Evolutionary conservation across 208 protist genomes (phyloP), one percentile per base, ranked within the genome.

Genomic region (Acanthamoeba castellanii): DNA sequence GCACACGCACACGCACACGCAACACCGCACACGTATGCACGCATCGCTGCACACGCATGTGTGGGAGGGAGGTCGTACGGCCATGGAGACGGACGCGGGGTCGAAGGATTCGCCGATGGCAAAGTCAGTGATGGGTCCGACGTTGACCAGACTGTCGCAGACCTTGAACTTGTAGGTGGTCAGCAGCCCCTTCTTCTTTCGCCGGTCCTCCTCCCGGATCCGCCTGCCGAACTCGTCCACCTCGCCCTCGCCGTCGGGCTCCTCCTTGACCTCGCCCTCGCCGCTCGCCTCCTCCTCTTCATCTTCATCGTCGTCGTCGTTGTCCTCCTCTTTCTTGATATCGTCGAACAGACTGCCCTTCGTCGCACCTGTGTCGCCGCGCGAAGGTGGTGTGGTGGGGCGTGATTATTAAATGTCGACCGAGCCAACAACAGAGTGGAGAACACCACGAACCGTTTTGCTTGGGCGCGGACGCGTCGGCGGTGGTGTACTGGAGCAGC

Each of bases 121-220:
- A 94, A 94, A 87, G 30, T 94, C 92, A 20, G 66, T 34, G 74
- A 94, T 94, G 42, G 92, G 92, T 4, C 92, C 92, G 20, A 94
- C 68, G 47, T 94, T 94, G 25, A 94, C 50, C 72, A 94, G 50
- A 47, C 74, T 82, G 64, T 94, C 92, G 42, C 92, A 88, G 34
- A 94, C 92, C 42, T 37, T 37, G 55, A 88, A 94, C 66, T 81
- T 74, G 68, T 93, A 93, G 18, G 89, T 57, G 30, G 32, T 37
- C 16, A 93, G 45, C 66, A 37, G 59, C 20, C 32, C 52, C 82
- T 89, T 66, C 50, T 64, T 59, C 25, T 30, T 59, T 72, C 64
- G 82, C 7, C 55, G 27, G 16, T 89, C 32, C 52, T 66, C 37
- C 50, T 72, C 50, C 30, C 47, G 55, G 82, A 89, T 64, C 9